Percentiles rank a stretch among this genome's conserved stretches.
These are phyloP conservation scores for Yamadazyma insecticola DNA, from an alignment of 805 yeast species.

Conservation along the genomic window DNA sequence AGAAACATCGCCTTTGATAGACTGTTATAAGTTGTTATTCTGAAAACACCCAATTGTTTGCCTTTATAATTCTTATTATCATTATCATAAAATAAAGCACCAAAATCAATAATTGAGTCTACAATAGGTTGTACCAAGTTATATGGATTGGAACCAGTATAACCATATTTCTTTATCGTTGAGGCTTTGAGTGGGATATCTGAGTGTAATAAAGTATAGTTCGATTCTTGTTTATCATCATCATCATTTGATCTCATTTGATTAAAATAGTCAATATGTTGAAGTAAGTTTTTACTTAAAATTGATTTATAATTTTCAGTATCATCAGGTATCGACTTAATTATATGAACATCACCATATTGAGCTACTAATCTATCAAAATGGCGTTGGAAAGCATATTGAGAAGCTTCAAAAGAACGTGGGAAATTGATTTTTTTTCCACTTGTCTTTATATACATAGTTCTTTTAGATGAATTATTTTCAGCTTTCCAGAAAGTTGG, in stretches of 20 bases:
- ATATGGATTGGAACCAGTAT: conserved; percentile 26
- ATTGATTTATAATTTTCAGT: conserved; percentile 42
- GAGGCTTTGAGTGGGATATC: conserved; percentile 30
- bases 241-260: background rate
- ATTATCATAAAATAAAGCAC: conserved; percentile 42
- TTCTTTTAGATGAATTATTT: conserved; percentile 32
- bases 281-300: conserved; percentile 34
- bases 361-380: conserved; percentile 44
- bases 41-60: conserved; percentile 47
- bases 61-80: conserved; percentile 32
- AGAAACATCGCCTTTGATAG: conserved; percentile 46
- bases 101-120: conserved; percentile 37
- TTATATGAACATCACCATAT: conserved; percentile 45
- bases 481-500: conserved; percentile 55
- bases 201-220: conserved; percentile 17
- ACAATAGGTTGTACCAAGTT: conserved; percentile 26
- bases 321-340: conserved; percentile 45
- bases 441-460: conserved; percentile 25
- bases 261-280: conserved; percentile 33
- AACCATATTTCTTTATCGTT: conserved; percentile 30
- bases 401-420: conserved; percentile 50
- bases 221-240: background rate
- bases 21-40: conserved; percentile 48
- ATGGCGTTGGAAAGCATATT: conserved; percentile 47
- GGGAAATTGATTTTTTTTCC: conserved; percentile 44